Evolutionary conservation across 805 yeast species (phyloP), one percentile per base, ranked within the genome.

Genomic region (Teunomyces atbi): DNA sequence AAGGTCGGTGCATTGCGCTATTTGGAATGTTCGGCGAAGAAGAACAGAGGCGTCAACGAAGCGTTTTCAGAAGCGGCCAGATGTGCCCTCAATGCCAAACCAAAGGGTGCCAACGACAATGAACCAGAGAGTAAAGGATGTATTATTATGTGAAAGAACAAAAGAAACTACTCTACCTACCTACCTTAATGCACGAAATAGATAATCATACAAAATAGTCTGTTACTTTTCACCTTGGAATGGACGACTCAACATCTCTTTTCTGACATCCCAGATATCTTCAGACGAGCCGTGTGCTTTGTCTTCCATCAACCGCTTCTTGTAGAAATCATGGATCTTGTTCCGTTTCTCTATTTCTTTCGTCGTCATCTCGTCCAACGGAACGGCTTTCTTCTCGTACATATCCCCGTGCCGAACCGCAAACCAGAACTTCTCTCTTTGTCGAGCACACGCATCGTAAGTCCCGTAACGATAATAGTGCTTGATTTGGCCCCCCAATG

Each of bases 61-160:
- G 98, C 97, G 7, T 94, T 94, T 64, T 90, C 97, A 0, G 99
- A 94, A 69, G 99, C 98, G 37, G 97, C 98, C 6, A 83, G 99
- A 65, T 91, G 96, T 60, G 98, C 97, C 2, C 76, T 92, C 55
- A 84, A 87, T 51, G 96, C 96, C 11, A 88, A 82, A 61, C 87
- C 96, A 42, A 88, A 83, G 69, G 92, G 91, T 45, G 82, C 81
- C 42, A 70, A 71, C 51, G 78, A 75, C 45, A 77, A 74, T 45
- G 74, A 69, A 51, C 68, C 66, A 18, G 73, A 70, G 44, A 64
- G 64, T 49, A 70, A 69, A 56, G 56, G 68, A 29, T 72, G 77
- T 57, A 60, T 66, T 34, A 54, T 72, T 35, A 65, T 72, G 72
- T 72, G 58, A 60, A 12, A 29, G 27, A 40, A n/a, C n/a, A 42